Evolutionary conservation across 345 rosid genomes (phyloP).

Genomic region (Ceriops zippeliana): DNA sequence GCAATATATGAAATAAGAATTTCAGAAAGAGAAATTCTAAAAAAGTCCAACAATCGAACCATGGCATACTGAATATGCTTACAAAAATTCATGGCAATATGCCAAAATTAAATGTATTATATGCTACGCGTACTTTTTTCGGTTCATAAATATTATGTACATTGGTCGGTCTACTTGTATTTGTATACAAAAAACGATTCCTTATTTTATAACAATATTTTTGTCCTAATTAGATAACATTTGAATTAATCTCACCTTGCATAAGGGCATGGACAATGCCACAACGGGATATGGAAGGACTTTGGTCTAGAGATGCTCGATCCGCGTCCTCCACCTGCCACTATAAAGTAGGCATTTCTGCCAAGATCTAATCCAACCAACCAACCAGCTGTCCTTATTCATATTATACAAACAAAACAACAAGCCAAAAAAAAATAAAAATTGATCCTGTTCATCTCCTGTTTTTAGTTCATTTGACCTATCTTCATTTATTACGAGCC

Average conservation of each 20-base stretch:
- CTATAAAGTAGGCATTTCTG: conserved; percentile 14
- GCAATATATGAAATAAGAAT: too few species aligned
- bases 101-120: too few species aligned
- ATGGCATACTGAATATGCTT: too few species aligned
- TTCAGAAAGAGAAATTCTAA: too few species aligned
- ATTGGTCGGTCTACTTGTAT: too few species aligned
- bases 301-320: not conserved
- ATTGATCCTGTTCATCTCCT: not conserved
- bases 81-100: too few species aligned
- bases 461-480: not conserved
- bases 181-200: too few species aligned
- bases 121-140: too few species aligned
- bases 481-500: not conserved
- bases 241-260: conserved; percentile 15
- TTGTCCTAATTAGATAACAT: not conserved
- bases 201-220: too few species aligned
- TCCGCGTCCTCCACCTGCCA: conserved; percentile 24
- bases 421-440: too few species aligned
- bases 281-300: not conserved
- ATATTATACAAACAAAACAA: not conserved
- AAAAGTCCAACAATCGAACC: too few species aligned
- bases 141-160: too few species aligned
- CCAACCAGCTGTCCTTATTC: conserved; percentile 32
- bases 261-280: not conserved
- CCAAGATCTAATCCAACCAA: conserved; percentile 23